Evolutionary conservation across 169 alveolate genomes (phyloP).

Genomic region (Plasmodium relictum): DNA sequence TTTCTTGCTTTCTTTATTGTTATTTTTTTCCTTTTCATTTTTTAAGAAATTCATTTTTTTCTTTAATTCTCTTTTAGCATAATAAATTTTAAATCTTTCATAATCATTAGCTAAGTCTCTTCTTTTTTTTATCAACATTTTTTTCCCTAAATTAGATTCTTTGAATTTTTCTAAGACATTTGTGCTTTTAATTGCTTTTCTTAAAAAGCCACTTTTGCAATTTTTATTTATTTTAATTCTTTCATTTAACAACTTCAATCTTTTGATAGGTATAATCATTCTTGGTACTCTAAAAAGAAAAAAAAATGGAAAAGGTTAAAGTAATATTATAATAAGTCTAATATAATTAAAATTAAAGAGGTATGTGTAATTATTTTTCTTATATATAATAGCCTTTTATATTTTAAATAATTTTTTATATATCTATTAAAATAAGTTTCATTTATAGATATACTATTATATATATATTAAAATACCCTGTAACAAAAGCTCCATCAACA

Average conservation of each 20-base stretch:
- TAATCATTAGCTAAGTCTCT: conserved; percentile 90
- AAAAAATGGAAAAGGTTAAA: not conserved
- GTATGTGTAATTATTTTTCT: not conserved
- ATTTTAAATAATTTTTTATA: not conserved
- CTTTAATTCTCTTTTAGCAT: conserved; percentile 62
- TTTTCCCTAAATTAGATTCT: conserved; percentile 89
- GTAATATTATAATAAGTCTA: not conserved
- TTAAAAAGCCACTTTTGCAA: conserved; percentile 89
- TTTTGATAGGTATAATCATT: conserved; percentile 91
- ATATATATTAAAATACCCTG: conserved; percentile 82
- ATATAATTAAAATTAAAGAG: not conserved
- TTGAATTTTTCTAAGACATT: conserved; percentile 86
- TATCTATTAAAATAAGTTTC: not conserved
- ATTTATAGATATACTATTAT: too few species aligned
- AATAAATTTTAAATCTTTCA: conserved; percentile 87
- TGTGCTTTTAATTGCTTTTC: conserved; percentile 85
- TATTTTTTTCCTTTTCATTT: conserved; percentile 10
- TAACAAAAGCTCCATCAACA: conserved; percentile 92
- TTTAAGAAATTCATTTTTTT: conserved; percentile 29
- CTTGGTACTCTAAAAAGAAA: conserved; percentile 84
- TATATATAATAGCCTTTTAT: not conserved
- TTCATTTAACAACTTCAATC: conserved; percentile 91
- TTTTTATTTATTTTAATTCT: conserved; percentile 91
- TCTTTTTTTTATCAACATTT: conserved; percentile 82
- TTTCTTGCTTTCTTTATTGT: conserved; percentile 29